Evolutionary conservation across 495 filamentous ascomycete species (phyloP).

Genomic region (Penicillium dipodomyicola): DNA sequence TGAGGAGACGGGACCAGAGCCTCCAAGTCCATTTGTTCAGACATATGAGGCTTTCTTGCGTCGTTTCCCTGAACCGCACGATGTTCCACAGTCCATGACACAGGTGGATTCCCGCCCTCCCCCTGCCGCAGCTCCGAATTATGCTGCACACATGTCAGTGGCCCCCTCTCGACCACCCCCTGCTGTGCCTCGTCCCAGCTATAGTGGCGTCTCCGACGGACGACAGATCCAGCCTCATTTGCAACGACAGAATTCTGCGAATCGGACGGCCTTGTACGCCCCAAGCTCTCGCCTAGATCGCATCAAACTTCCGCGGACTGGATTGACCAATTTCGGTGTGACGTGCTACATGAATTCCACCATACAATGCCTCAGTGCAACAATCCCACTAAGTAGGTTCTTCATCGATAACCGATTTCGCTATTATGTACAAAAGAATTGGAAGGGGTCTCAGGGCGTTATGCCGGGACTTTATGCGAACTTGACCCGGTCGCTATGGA

Average conservation of each 20-base stretch:
- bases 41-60: slow-evolving; percentile 74
- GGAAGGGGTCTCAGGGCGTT: slow-evolving; percentile 72
- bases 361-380: slow-evolving; percentile 79
- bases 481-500: slow-evolving; percentile 71
- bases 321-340: slow-evolving; percentile 74
- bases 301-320: slow-evolving; percentile 62
- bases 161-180: slow-evolving; percentile 69
- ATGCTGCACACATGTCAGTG: slow-evolving; percentile 44
- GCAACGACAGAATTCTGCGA: slow-evolving; percentile 45
- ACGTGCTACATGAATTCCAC: slow-evolving; percentile 91
- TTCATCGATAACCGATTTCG: slow-evolving; percentile 60
- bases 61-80: slow-evolving; percentile 72
- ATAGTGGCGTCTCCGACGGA: slow-evolving; percentile 80
- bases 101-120: slow-evolving; percentile 30
- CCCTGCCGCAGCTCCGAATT: slow-evolving; percentile 28
- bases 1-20: slow-evolving; percentile 33
- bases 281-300: slow-evolving; percentile 42
- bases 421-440: slow-evolving; percentile 59
- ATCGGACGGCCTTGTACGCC: slow-evolving; percentile 46
- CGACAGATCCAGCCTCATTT: slow-evolving; percentile 53
- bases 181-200: slow-evolving; percentile 78
- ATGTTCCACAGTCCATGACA: slow-evolving; percentile 75
- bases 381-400: slow-evolving; percentile 65
- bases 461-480: slow-evolving; percentile 73
- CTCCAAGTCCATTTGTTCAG: slow-evolving; percentile 48